A percentile compares a stretch with the other conserved stretches of the same genome.
Conservation (phyloP, 1,284 basidiomycete genomes). For the Schizophyllum commune region DNA sequence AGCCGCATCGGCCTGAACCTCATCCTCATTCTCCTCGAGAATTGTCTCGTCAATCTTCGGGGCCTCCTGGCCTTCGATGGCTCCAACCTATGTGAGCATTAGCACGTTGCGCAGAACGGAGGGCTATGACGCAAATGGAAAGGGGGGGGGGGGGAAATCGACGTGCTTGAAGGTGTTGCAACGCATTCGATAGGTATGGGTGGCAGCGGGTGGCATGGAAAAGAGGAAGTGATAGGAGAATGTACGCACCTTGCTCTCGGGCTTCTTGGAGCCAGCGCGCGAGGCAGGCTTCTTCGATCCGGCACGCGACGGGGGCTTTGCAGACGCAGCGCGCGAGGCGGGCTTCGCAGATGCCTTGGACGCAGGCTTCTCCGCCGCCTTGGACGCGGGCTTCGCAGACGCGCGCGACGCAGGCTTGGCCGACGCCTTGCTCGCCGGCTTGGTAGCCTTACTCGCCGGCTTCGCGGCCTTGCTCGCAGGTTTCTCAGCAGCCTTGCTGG, state of each 20-base stretch:
- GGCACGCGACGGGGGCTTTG: slow-evolving; percentile 30
- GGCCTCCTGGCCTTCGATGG: not conserved
- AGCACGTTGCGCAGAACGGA: not conserved
- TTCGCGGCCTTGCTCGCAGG: slow-evolving; percentile 15
- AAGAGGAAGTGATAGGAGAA: not conserved
- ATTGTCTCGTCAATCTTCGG: not conserved
- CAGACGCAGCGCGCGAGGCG: slow-evolving; percentile 18
- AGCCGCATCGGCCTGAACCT: not conserved
- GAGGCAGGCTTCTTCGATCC: slow-evolving; percentile 29
- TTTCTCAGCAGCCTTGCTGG: slow-evolving; percentile 22
- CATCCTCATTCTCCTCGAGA: not conserved
- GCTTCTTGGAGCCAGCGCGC: slow-evolving; percentile 28
- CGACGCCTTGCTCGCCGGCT: slow-evolving; percentile 21
- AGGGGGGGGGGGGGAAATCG: too few relatives aligned
- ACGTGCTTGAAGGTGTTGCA: too few relatives aligned
- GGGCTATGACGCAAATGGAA: too few relatives aligned
- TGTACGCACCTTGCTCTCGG: slow-evolving; percentile 16
- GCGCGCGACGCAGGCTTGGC: slow-evolving; percentile 16
- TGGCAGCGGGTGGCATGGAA: too few relatives aligned
- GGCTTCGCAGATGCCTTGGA: slow-evolving; percentile 25
- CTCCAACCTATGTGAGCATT: not conserved
- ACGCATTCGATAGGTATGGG: too few relatives aligned
- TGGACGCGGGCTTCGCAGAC: slow-evolving; percentile 15
- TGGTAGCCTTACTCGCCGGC: slow-evolving; percentile 11
- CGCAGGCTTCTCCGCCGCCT: slow-evolving; percentile 6